Base-by-base conservation (phyloP, 257 asterid genomes). In the Salvia splendens region DNA sequence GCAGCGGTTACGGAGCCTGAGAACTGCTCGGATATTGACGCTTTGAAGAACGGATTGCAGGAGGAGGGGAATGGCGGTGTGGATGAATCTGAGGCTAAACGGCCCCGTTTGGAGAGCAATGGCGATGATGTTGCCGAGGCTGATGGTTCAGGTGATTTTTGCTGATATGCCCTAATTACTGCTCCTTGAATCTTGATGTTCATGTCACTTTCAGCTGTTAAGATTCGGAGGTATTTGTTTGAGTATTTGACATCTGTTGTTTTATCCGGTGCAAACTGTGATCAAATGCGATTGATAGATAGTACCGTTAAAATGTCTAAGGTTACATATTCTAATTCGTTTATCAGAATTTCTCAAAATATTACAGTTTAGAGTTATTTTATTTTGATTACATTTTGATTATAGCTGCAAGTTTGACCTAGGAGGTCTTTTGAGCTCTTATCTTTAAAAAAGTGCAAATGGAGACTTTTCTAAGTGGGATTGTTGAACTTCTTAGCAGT, bases 31-130 rank as follows among this genome's bases (percentile, higher is more conserved):
- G 81, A 80, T 64, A 60, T 65, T 12, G 84, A 72, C 17, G 65
- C 84, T 5, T 56, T 57, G 63, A 68, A 72, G 46, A 76, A 80
- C 50, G 84, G 70, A 16, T 65, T 71, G 58, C 73, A 71, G 69
- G 86, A 61, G 72, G 85, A 68, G 55, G 89, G 75, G 60, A 73
- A 61, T 75, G 85, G 35, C 3, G 78, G 58, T 12, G 82, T 42
- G 14, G 88, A 84, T 71, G 95, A 74, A 76, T 81, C 90, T 6
- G 95, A 88, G 58, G 61, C 83, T 8, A 94, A 94, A 61, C 95
- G 97, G 47, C 92, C 89, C 36, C 96, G 96, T 46, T 54, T 90
- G 42, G 96, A 85, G 81, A 81, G 75, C 73, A 81, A 77, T 65
- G 81, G 76, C n/a, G 80, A 64, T 52, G 51, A 62, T 74, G 76